These are phyloP conservation scores for Calonectria ilicicola DNA, from an alignment of 2,329 filamentous ascomycete species.

Conservation along the genomic window DNA sequence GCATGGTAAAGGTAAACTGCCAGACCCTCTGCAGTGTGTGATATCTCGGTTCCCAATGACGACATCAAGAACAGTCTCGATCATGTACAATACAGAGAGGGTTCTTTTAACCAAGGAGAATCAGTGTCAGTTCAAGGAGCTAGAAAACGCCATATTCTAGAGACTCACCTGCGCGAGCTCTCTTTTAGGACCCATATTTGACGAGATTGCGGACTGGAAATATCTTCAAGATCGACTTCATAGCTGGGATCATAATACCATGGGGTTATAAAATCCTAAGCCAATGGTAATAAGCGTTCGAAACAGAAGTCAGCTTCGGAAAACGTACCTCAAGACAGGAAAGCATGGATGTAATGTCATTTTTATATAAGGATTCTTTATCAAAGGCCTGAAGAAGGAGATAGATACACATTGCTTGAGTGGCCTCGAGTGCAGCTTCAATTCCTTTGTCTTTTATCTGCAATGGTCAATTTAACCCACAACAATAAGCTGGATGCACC, in stretches of 20 bases:
- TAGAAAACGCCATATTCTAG: too few relatives aligned
- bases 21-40: background rate
- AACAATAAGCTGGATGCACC: background rate
- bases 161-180: background rate
- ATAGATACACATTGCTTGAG: background rate
- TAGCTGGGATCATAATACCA: background rate
- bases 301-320: too few relatives aligned
- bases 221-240: background rate
- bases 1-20: background rate
- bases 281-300: background rate
- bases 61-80: background rate
- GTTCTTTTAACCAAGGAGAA: background rate
- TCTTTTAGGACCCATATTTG: background rate
- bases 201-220: background rate
- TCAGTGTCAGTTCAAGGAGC: background rate
- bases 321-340: background rate
- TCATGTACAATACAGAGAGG: background rate
- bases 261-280: background rate
- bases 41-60: background rate
- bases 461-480: background rate
- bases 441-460: background rate
- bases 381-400: background rate
- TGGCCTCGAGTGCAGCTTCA: background rate
- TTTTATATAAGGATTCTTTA: background rate
- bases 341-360: background rate